phyloP scores from a whole-genome alignment of 2,329 filamentous ascomycete genomes.

The Fusarium nisikadoi region DNA sequence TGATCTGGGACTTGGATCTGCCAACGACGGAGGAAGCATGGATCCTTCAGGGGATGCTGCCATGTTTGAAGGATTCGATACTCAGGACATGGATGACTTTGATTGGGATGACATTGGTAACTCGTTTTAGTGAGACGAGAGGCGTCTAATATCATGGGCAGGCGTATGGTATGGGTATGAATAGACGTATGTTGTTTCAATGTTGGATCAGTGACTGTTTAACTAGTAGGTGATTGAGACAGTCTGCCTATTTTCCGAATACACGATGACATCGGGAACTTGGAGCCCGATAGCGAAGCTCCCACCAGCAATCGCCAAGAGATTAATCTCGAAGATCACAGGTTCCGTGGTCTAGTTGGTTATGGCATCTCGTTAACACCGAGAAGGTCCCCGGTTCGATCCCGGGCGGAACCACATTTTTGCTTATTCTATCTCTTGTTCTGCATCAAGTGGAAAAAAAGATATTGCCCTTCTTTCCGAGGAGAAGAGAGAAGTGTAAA shows the following conservation, averaged over 20 bases:
- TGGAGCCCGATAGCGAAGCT: background rate
- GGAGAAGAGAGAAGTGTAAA: background rate
- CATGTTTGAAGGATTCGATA: conserved; percentile 53
- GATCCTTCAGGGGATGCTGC: conserved; percentile 51
- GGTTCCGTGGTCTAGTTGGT: conserved; percentile 29
- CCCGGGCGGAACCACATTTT: conserved; percentile 25
- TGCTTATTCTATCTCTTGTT: background rate
- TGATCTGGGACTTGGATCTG: conserved; percentile 53
- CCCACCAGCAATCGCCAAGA: background rate
- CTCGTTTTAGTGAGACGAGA: conserved; percentile 1
- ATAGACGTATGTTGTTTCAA: background rate
- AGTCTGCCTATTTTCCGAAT: background rate
- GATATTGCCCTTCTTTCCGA: background rate
- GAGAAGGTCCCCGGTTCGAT: conserved; percentile 27
- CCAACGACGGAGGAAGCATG: conserved; percentile 47
- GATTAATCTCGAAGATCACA: background rate
- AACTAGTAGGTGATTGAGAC: background rate
- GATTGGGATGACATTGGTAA: conserved; percentile 21
- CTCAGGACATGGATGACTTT: conserved; percentile 52
- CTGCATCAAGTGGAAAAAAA: background rate
- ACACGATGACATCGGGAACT: background rate
- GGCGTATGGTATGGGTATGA: conserved; percentile 16
- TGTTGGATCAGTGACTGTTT: background rate
- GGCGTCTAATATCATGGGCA: background rate
- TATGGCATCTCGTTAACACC: conserved; percentile 30